phyloP scores from a whole-genome alignment of 768 basidiomycete genomes.

The Lactarius quietus region DNA sequence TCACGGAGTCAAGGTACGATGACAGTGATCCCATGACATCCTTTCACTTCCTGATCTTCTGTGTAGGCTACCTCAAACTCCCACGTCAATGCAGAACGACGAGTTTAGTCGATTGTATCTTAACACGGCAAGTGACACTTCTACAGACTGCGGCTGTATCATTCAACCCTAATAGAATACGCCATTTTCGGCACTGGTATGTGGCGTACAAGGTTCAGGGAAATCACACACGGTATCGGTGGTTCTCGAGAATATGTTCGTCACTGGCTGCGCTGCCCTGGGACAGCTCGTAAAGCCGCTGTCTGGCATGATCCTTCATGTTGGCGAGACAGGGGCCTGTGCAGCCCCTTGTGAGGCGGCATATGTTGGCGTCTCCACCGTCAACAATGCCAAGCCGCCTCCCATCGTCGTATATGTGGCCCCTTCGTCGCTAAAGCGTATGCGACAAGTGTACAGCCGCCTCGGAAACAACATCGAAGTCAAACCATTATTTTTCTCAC shows the following conservation, averaged over 20 bases:
- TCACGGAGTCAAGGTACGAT: slow-evolving; percentile 14
- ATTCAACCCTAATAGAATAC: slow-evolving; percentile 47
- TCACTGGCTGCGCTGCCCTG: slow-evolving; percentile 46
- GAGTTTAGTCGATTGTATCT: slow-evolving; percentile 49
- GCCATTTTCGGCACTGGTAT: slow-evolving; percentile 71
- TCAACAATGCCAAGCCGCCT: slow-evolving; percentile 32
- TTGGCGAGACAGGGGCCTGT: slow-evolving; percentile 59
- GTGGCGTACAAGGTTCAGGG: slow-evolving; percentile 73
- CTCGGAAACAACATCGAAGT: slow-evolving; percentile 46
- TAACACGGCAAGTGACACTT: slow-evolving; percentile 50
- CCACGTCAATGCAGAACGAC: neutral
- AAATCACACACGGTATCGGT: slow-evolving; percentile 72
- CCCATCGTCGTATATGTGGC: slow-evolving; percentile 54
- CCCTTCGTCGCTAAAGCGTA: slow-evolving; percentile 55
- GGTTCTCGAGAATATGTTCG: slow-evolving; percentile 65
- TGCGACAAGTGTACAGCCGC: slow-evolving; percentile 48
- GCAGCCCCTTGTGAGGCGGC: slow-evolving; percentile 64
- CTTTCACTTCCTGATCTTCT: neutral
- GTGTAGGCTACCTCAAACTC: slow-evolving; percentile 1
- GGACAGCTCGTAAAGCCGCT: slow-evolving; percentile 54
- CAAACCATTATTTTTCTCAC: slow-evolving; percentile 51
- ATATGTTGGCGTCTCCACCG: slow-evolving; percentile 34
- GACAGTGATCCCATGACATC: neutral
- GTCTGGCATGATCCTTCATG: slow-evolving; percentile 63
- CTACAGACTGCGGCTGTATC: neutral